Evolutionary conservation across 768 basidiomycete genomes (phyloP).

Genomic region (Arthromyces matolae): DNA sequence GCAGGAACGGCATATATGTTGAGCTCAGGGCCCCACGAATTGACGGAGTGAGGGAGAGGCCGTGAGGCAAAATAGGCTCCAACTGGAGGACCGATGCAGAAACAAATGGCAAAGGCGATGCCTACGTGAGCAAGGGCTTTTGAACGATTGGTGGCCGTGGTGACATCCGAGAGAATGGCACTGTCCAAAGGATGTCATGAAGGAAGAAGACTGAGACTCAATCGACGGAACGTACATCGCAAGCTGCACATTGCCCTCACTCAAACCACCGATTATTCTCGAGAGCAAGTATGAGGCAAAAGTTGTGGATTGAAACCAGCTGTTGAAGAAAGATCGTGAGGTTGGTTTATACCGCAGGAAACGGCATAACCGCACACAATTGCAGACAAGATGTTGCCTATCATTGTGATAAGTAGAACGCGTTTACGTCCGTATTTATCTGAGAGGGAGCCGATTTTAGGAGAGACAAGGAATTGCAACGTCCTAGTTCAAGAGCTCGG

Average conservation of each 20-base stretch:
- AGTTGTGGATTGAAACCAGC: constrained; percentile 87
- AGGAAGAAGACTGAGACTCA: neutral
- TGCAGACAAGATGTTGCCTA: constrained; percentile 91
- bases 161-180: constrained; percentile 91
- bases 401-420: constrained; percentile 82
- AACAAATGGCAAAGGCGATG: constrained; percentile 94
- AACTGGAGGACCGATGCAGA: constrained; percentile 88
- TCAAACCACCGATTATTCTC: constrained; percentile 86
- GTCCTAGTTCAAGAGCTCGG: constrained; percentile 43
- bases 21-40: constrained; percentile 55
- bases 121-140: constrained; percentile 89
- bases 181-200: constrained; percentile 37
- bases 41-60: constrained; percentile 61
- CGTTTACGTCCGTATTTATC: constrained; percentile 88
- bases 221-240: constrained; percentile 65
- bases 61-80: constrained; percentile 95
- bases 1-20: constrained; percentile 95
- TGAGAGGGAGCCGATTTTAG: constrained; percentile 76
- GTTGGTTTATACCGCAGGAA: neutral
- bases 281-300: constrained; percentile 90
- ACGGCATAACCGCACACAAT: constrained; percentile 58
- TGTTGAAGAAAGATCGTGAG: constrained; percentile 24
- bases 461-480: constrained; percentile 81
- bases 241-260: constrained; percentile 96
- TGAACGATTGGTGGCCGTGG: constrained; percentile 73